Evolutionary conservation across 305 asterid species (phyloP).

Genomic region (Fraxinus albicans): DNA sequence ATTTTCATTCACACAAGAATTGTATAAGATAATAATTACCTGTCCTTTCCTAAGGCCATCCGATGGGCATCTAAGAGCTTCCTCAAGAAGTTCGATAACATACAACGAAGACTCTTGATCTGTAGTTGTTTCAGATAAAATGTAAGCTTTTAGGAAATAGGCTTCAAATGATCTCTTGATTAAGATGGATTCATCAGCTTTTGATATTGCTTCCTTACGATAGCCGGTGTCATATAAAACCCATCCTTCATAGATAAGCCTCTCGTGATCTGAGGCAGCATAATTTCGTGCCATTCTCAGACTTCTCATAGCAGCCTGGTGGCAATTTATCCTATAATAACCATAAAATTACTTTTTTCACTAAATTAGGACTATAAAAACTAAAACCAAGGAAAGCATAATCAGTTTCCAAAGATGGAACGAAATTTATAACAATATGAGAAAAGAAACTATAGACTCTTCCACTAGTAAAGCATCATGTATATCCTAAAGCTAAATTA

Average conservation of each 20-base stretch:
- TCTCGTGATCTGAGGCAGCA: slow-evolving; percentile 62
- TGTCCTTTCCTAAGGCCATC: slow-evolving; percentile 97
- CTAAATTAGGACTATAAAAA: background rate
- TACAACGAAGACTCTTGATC: slow-evolving; percentile 64
- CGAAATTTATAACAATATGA: background rate
- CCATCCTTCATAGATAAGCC: slow-evolving; percentile 93
- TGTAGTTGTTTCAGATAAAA: slow-evolving; percentile 62
- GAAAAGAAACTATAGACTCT: background rate
- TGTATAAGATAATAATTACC: slow-evolving; percentile 36
- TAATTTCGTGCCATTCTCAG: slow-evolving; percentile 84
- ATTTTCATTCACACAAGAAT: background rate
- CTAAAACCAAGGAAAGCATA: background rate
- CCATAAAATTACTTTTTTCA: slow-evolving; percentile 11
- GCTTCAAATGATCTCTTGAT: slow-evolving; percentile 91
- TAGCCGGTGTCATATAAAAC: slow-evolving; percentile 81
- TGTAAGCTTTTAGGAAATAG: slow-evolving; percentile 77
- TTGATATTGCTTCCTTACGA: slow-evolving; percentile 75
- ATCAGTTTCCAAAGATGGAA: background rate
- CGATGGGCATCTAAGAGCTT: slow-evolving; percentile 92
- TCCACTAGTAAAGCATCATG: background rate
- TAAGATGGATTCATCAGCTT: slow-evolving; percentile 77
- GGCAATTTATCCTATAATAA: slow-evolving; percentile 69
- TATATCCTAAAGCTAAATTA: background rate
- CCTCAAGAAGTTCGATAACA: slow-evolving; percentile 75
- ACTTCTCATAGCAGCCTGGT: slow-evolving; percentile 91